Base-by-base conservation (phyloP, 164 flowering plant species). In the Aristolochia californica region DNA sequence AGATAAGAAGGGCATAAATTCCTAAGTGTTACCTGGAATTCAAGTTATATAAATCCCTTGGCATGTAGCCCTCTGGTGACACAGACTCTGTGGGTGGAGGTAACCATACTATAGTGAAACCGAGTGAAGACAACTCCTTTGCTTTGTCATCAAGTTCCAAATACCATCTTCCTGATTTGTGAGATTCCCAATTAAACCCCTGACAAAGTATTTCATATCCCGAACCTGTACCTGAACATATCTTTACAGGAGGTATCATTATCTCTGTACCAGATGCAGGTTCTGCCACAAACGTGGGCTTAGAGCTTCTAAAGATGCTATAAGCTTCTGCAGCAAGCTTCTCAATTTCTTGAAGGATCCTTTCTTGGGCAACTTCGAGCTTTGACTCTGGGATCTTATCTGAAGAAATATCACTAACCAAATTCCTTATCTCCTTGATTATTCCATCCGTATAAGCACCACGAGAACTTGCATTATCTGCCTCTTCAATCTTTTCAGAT, bases 11-110 rank as follows among this genome's bases (percentile, higher is more conserved):
- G 40, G 10, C 10, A 4, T n/a, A n/a, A n/a, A n/a, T 9, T 34
- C 1, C 40, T 5, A 34, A 34, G 40, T 27, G 28, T 28, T 70
- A 93, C 99, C 99, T 93, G 69, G 97, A 93, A 66, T 87, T 84
- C 56, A 93, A 75, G 69, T 89, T 85, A 68, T 93, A 93, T 50
- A 87, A 75, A 71, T 93, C 99, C 69, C 26, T 79, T 28, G 99
- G 99, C 99, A 93, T 89, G 80, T 93, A 93, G 34, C 99, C 99
- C 79, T 93, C 97, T 53, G 96, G 96, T 68, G 99, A 89, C 49
- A 93, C 95, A 43, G 97, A 93, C 49, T 83, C 95, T 56, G 99
- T 93, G 40, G 99, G 96, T 24, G 99, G 99, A 20, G 99, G 99
- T 69, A 87, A 68, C 99, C 97, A 89, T 57, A 87, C 51, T 28